Conservation (phyloP, 108 stramenopile genomes). For the Nitzschia sp. region DNA sequence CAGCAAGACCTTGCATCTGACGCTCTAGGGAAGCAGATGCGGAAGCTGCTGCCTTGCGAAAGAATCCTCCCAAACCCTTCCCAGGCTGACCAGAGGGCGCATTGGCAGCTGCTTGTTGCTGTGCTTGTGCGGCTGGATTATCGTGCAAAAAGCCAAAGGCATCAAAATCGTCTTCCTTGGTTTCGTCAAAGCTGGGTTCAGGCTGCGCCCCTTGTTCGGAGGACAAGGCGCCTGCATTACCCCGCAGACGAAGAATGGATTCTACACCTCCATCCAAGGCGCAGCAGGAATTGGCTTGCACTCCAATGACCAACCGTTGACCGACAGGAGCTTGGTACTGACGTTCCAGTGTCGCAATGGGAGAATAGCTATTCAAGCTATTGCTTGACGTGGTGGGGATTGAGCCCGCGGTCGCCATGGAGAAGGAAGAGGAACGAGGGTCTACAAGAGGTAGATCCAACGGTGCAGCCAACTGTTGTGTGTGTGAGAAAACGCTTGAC, state of each 20-base stretch:
- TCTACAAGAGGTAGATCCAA: too few species aligned
- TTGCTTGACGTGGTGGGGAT: slow-evolving; percentile 16
- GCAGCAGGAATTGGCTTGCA: slow-evolving; percentile 47
- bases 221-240: slow-evolving; percentile 3
- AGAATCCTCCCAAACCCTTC: slow-evolving; percentile 36
- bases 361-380: slow-evolving; percentile 23
- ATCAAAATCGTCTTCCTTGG: slow-evolving; percentile 28
- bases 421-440: too few species aligned
- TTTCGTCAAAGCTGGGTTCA: slow-evolving; percentile 9
- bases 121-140: background rate
- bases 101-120: background rate
- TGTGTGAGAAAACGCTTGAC: too few species aligned
- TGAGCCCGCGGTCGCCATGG: background rate
- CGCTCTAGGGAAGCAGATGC: slow-evolving; percentile 61
- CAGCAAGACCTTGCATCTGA: slow-evolving; percentile 61
- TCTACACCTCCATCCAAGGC: slow-evolving; percentile 65
- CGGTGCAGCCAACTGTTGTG: too few species aligned
- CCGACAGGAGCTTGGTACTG: slow-evolving; percentile 44
- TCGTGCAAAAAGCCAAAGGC: slow-evolving; percentile 44
- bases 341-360: slow-evolving; percentile 53
- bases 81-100: background rate
- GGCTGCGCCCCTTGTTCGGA: background rate
- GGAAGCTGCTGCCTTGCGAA: slow-evolving; percentile 59
- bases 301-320: slow-evolving; percentile 50
- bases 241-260: slow-evolving; percentile 46